Evolutionary conservation across 345 rosid species (phyloP).

Genomic region (Boechera stricta): DNA sequence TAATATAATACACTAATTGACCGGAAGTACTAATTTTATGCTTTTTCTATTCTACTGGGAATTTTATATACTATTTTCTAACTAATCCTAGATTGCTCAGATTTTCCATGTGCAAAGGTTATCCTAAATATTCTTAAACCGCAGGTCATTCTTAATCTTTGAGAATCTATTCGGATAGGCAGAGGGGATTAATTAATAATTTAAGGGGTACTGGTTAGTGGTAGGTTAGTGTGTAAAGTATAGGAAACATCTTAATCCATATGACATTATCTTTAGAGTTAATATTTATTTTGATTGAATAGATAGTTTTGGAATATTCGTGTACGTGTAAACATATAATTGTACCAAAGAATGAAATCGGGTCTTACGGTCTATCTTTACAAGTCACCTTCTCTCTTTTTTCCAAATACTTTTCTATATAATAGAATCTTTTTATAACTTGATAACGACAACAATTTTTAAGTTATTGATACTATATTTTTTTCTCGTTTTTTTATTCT

Average conservation of each 20-base stretch:
- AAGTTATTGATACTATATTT: constrained; percentile 3
- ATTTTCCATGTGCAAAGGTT: constrained; percentile 36
- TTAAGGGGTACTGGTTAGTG: background rate
- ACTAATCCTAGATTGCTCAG: constrained; percentile 2
- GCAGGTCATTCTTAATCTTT: constrained; percentile 20
- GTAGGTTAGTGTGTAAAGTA: background rate
- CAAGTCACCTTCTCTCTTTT: constrained; percentile 23
- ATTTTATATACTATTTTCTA: background rate
- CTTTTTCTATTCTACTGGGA: background rate
- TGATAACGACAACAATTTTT: constrained; percentile 22
- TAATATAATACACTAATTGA: constrained; percentile 7
- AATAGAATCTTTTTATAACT: constrained; percentile 19
- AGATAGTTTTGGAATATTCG: constrained; percentile 28
- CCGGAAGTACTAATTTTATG: background rate
- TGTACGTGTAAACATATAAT: constrained; percentile 26
- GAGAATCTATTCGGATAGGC: background rate
- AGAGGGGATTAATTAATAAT: background rate
- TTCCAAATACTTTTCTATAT: constrained; percentile 1
- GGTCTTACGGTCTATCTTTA: constrained; percentile 17
- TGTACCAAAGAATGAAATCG: constrained; percentile 21
- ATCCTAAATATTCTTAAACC: constrained; percentile 6
- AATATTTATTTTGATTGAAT: background rate
- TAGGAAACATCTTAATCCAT: constrained; percentile 12
- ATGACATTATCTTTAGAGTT: background rate
- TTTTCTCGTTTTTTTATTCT: background rate